Conservation (phyloP, 441 rosid genomes). For the Aleurites moluccanus region DNA sequence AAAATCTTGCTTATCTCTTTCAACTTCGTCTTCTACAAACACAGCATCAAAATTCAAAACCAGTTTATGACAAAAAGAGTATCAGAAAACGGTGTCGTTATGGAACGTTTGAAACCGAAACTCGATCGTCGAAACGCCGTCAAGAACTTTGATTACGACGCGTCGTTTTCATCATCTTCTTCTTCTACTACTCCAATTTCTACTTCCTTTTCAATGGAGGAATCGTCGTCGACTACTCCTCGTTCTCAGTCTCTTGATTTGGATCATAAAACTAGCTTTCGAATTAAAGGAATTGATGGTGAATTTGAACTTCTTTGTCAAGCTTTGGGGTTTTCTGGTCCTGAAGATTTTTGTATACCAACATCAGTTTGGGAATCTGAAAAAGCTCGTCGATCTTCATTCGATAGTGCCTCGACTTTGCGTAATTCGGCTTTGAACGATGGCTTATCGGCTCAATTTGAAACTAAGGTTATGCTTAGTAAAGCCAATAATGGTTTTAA, state of each 20-base stretch:
- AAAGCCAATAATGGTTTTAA: not conserved
- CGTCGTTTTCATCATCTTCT: constrained; percentile 23
- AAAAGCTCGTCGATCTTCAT: constrained; percentile 24
- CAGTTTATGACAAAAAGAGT: not conserved
- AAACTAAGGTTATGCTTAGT: constrained; percentile 5
- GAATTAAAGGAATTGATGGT: constrained; percentile 34
- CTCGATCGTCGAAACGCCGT: constrained; percentile 44
- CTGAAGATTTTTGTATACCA: constrained; percentile 42
- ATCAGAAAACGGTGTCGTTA: not conserved
- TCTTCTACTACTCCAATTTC: constrained; percentile 1
- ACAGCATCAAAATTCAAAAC: not conserved
- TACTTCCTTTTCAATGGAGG: not conserved
- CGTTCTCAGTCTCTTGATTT: constrained; percentile 23
- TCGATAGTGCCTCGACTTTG: not conserved
- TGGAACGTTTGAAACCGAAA: constrained; percentile 28
- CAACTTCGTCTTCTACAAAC: not conserved
- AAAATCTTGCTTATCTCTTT: too few relatives aligned
- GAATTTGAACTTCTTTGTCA: constrained; percentile 36
- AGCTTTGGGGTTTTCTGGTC: constrained; percentile 33
- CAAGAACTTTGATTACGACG: constrained; percentile 40
- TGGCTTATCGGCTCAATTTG: not conserved
- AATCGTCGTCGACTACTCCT: not conserved
- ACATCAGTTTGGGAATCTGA: constrained; percentile 36
- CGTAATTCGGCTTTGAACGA: not conserved
- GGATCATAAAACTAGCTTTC: constrained; percentile 32